These are phyloP conservation scores for Pseudomicrostroma phylloplanum DNA, from an alignment of 1,284 basidiomycete genomes.

Conservation along the genomic window DNA sequence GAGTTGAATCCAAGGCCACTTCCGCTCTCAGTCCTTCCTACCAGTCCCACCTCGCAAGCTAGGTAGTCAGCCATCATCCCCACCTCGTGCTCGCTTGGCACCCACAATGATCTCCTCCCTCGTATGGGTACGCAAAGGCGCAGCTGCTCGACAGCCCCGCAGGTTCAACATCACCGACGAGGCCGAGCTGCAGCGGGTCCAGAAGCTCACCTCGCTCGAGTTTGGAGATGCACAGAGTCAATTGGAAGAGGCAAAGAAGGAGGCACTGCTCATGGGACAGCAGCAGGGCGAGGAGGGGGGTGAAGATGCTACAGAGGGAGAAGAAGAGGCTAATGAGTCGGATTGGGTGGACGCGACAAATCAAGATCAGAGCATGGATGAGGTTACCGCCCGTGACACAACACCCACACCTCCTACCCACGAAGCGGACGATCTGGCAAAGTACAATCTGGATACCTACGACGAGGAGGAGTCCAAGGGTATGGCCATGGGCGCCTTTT, in stretches of 20 bases:
- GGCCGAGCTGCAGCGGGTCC: conserved; percentile 80
- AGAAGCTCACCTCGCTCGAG: conserved; percentile 76
- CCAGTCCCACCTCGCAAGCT: too few relatives aligned
- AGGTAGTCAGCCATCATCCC: too few relatives aligned
- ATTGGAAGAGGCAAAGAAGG: conserved; percentile 58
- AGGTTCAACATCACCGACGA: conserved; percentile 83
- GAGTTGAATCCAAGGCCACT: too few relatives aligned
- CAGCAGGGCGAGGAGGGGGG: conserved; percentile 25
- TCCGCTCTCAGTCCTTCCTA: too few relatives aligned
- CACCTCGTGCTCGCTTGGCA: too few relatives aligned
- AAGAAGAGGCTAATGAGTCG: conserved; percentile 56
- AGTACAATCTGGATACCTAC: conserved; percentile 90
- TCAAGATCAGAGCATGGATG: conserved; percentile 55
- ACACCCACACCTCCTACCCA: conserved; percentile 40
- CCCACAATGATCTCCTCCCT: conserved; percentile 8
- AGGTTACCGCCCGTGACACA: conserved; percentile 40
- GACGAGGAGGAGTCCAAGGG: conserved; percentile 66
- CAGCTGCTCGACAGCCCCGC: conserved; percentile 65
- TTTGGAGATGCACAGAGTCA: conserved; percentile 80
- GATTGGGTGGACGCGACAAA: conserved; percentile 37
- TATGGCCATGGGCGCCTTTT: conserved; percentile 71
- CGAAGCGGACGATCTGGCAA: conserved; percentile 70
- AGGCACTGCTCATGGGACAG: conserved; percentile 28
- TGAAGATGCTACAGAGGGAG: conserved; percentile 48
- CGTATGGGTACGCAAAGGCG: background rate